These are phyloP conservation scores for Gracilaria gracilis DNA, from an alignment of 23 red algal genomes.

Conservation along the genomic window DNA sequence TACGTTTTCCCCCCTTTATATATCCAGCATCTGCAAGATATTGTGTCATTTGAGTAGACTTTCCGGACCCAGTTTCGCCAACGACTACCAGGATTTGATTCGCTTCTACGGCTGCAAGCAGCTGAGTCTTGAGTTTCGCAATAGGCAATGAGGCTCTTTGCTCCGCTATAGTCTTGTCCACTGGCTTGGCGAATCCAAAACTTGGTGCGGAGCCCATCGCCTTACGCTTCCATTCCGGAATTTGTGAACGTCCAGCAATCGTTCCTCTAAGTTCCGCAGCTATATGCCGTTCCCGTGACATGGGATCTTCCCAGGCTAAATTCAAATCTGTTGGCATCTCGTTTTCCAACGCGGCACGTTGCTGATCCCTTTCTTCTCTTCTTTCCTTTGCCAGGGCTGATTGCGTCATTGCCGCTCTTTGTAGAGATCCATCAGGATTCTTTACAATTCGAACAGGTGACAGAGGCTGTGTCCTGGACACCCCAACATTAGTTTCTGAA, in stretches of 20 bases:
- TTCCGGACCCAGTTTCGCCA: conserved; percentile 98
- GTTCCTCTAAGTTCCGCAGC: conserved; percentile 76
- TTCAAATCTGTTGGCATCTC: conserved; percentile 81
- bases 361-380: conserved; percentile 82
- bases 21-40: conserved; percentile 93
- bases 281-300: conserved; percentile 77
- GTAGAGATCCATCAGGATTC: conserved; percentile 93
- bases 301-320: conserved; percentile 90
- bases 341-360: conserved; percentile 77
- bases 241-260: conserved; percentile 56
- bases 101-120: conserved; percentile 79
- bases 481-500: conserved; percentile 32
- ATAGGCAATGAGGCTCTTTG: conserved; percentile 93
- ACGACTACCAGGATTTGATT: conserved; percentile 94
- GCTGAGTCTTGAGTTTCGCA: conserved; percentile 70
- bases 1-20: conserved; percentile 38
- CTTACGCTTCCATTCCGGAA: conserved; percentile 90
- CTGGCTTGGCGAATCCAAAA: conserved; percentile 82
- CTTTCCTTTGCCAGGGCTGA: conserved; percentile 89
- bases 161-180: conserved; percentile 81
- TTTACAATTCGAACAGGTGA: conserved; percentile 94
- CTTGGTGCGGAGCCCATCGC: conserved; percentile 85
- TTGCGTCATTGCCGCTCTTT: conserved; percentile 91
- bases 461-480: conserved; percentile 78
- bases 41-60: conserved; percentile 99